Evolutionary conservation across 768 basidiomycete species (phyloP), one percentile per base, ranked within the genome.

Genomic region (Pluteus cervinus): DNA sequence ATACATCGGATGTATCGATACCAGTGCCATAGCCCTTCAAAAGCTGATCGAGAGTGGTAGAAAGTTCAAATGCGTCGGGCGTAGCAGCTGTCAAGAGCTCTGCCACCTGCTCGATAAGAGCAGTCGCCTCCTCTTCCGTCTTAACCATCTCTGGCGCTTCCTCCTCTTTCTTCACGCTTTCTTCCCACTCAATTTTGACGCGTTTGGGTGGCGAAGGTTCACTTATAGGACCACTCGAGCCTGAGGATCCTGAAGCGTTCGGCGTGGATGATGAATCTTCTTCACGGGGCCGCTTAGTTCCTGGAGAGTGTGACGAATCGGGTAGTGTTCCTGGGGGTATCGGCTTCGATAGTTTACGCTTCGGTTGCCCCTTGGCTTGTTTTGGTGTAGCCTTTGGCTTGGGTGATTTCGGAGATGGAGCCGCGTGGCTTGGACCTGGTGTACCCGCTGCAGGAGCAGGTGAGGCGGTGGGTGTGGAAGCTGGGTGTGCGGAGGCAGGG

Each of bases 191-290:
- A 15, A 72, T 75, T 66, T 81, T 84, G 33, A 60, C 53, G 32
- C 81, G 76, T 61, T 87, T 87, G 10, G 85, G 80, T 5, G 83
- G 79, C 5, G 81, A 82, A 5, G 73, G 75, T 38, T 76, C 73
- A 45, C 65, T 68, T 3, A 55, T 57, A 10, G 58, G 56, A 30
- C 55, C 40, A 39, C 52, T 58, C 3, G 59, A 48, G 8, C 42
- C 60, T 18, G 54, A 46, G 2, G 57, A 44, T 30, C 51, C 59
- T 15, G 51, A 36, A 7, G 43, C 36, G n/a, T 48, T 42, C 3
- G 62, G 54, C n/a, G n/a, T n/a, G n/a, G n/a, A n/a, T n/a, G n/a
- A n/a, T n/a, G n/a, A n/a, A 11, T 81, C 81, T 18, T 81, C 80
- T 17, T 77, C 76, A 9, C 70, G 66, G 15, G 53, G 57, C 20